A percentile compares a stretch with the other conserved stretches of the same genome.
These are phyloP conservation scores for Diplotaxis tenuifolia DNA, from an alignment of 345 rosid species.

Conservation along the genomic window DNA sequence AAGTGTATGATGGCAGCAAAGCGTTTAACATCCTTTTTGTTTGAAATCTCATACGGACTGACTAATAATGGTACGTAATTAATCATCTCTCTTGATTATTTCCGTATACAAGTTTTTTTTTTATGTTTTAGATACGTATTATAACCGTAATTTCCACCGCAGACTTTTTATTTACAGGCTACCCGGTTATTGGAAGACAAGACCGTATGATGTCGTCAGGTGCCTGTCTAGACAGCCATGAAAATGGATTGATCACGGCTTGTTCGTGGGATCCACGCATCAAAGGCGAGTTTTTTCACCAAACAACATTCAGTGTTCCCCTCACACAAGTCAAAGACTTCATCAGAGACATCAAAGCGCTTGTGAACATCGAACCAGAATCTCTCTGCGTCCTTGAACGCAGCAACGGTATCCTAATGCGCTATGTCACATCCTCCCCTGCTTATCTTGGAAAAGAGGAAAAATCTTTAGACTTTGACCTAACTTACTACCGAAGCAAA, in stretches of 20 bases:
- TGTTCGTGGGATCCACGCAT: conserved; percentile 75
- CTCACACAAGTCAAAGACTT: conserved; percentile 47
- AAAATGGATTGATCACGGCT: conserved; percentile 45
- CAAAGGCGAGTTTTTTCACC: conserved; percentile 61
- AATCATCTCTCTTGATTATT: neutral
- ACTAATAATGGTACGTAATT: conserved; percentile 65
- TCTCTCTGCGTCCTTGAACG: conserved; percentile 52
- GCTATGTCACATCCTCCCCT: conserved; percentile 63
- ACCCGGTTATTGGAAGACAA: conserved; percentile 68
- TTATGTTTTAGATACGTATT: neutral
- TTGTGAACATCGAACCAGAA: conserved; percentile 45
- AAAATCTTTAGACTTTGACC: conserved; percentile 68
- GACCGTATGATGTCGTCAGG: conserved; percentile 71
- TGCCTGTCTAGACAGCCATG: conserved; percentile 58
- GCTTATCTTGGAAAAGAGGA: conserved; percentile 68
- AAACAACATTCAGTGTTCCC: conserved; percentile 53
- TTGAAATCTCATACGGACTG: conserved; percentile 39
- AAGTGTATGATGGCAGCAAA: conserved; percentile 38
- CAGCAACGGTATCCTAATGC: conserved; percentile 66
- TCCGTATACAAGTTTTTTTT: neutral
- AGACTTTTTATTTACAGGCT: conserved; percentile 59
- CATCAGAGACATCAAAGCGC: conserved; percentile 56
- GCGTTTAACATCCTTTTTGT: conserved; percentile 23
- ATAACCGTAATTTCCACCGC: neutral
- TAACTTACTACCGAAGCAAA: conserved; percentile 70